phyloP scores from a whole-genome alignment of 495 filamentous ascomycete genomes.

The Neurospora sp. region DNA sequence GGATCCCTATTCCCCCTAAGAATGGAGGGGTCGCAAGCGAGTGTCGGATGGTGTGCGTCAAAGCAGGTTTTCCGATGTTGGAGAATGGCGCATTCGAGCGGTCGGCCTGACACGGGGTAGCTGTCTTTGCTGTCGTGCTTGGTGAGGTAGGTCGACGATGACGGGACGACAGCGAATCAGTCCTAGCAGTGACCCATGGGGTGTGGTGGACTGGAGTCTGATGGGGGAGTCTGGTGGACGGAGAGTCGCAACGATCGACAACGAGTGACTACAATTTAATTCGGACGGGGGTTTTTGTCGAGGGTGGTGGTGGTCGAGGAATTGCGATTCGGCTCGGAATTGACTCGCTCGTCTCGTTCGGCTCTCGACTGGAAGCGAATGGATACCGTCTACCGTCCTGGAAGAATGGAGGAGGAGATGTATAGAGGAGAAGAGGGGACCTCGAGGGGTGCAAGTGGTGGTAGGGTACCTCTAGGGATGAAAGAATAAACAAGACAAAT shows the following conservation, averaged over 20 bases:
- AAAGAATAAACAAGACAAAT: not conserved
- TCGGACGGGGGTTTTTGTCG: not conserved
- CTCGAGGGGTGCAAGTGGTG: not conserved
- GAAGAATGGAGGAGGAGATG: not conserved
- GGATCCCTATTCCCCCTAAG: not conserved
- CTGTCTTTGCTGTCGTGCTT: not conserved
- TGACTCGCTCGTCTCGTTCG: not conserved
- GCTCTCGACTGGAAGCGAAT: not conserved
- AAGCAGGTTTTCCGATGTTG: constrained; percentile 16
- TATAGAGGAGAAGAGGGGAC: not conserved
- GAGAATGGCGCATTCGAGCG: constrained; percentile 9
- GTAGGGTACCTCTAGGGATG: not conserved
- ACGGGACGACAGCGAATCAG: not conserved
- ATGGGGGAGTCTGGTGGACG: not conserved
- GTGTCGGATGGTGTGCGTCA: constrained; percentile 12
- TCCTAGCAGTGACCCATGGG: not conserved
- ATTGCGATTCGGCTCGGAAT: not conserved
- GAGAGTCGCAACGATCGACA: not conserved
- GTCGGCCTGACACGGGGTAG: not conserved
- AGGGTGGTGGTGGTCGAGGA: not conserved
- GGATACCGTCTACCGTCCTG: not conserved
- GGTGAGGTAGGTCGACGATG: not conserved
- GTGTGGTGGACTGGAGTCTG: not conserved
- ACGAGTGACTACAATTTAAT: not conserved
- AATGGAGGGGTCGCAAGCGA: constrained; percentile 7